Evolutionary conservation across 1,284 basidiomycete species (phyloP).

Genomic region (Malassezia vespertilionis): DNA sequence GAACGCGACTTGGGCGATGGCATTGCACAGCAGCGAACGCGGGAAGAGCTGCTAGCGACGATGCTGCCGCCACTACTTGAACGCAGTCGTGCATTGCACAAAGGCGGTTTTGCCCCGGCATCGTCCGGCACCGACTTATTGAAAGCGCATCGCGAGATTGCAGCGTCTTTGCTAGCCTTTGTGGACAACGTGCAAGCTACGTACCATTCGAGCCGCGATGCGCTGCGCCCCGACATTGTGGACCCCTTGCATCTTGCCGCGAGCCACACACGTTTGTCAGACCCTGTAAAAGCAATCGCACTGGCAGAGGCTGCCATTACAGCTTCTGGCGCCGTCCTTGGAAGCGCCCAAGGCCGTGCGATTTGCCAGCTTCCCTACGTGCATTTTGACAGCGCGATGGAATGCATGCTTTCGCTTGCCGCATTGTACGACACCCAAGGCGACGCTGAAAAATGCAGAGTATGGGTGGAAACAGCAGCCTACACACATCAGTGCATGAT

Average conservation of each 20-base stretch:
- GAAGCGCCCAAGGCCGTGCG: neutral
- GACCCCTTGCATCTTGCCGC: constrained; percentile 25
- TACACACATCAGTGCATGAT: constrained; percentile 35
- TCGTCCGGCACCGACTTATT: too few species aligned
- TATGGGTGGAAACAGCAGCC: constrained; percentile 29
- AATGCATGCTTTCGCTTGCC: constrained; percentile 26
- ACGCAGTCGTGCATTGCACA: constrained; percentile 32
- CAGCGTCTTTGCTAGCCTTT: constrained; percentile 23
- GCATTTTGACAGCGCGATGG: constrained; percentile 33
- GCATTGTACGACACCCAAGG: constrained; percentile 4
- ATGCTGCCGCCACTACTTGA: constrained; percentile 30
- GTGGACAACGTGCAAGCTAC: constrained; percentile 25
- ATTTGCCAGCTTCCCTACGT: constrained; percentile 26
- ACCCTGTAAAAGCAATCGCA: constrained; percentile 14
- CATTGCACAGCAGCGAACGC: constrained; percentile 18
- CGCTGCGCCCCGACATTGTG: constrained; percentile 34
- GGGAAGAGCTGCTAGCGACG: constrained; percentile 27
- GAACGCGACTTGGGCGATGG: constrained; percentile 33
- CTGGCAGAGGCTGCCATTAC: constrained; percentile 20
- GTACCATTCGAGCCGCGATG: constrained; percentile 21
- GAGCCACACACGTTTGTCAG: constrained; percentile 23
- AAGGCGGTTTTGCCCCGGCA: constrained; percentile 11
- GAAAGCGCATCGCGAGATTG: constrained; percentile 34
- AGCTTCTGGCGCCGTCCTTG: constrained; percentile 20
- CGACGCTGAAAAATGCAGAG: constrained; percentile 6